Base-by-base conservation (phyloP, 306 rosid genomes). In the Abrus pulchellus region DNA sequence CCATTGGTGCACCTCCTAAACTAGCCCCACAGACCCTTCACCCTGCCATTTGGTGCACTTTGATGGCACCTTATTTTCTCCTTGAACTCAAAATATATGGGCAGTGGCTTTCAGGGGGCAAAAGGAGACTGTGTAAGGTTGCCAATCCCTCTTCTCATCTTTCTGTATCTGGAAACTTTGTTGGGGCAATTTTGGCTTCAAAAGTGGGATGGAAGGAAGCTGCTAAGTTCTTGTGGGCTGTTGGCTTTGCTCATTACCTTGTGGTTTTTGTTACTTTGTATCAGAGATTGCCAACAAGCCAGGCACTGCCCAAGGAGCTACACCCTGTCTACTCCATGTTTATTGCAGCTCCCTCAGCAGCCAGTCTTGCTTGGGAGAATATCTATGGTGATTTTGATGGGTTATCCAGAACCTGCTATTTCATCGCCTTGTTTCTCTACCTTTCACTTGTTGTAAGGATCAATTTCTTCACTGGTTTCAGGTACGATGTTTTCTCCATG, bases 281-380 rank as follows among this genome's bases (percentile, higher is more conserved):
- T 82, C 98, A 92, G 90, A 90, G 98, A 60, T 77, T 90, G 81
- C 98, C 97, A 14, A 92, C 98, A 7, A 94, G 94, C 47, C 95
- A 90, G 85, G 90, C 94, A 11, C 69, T 94, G 81, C 98, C 97
- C 0, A 90, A 92, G 85, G 98, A 94, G 72, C 86, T 94, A 0
- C 98, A 94, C 78, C 98, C 98, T 7, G 97, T 94, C 65, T 94
- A 94, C 75, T 92, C 97, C 71, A 90, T 94, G 97, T 94, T 94
- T 56, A 94, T 92, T 13, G 95, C 98, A 1, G 97, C 98, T 50
- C 95, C 98, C 11, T 92, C 97, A 0, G 97, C 97, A 0, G 98
- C 98, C 12, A 89, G 94, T 83, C 68, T 94, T 73, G 93, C 98
- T 67, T 94, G 97, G 95, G 79, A 77, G 49, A 80, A 85, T 12